A percentile compares a stretch with the other conserved stretches of the same genome.
Evolutionary conservation across 495 filamentous ascomycete genomes (phyloP).

Genomic region (Podospora pseudopauciseta): DNA sequence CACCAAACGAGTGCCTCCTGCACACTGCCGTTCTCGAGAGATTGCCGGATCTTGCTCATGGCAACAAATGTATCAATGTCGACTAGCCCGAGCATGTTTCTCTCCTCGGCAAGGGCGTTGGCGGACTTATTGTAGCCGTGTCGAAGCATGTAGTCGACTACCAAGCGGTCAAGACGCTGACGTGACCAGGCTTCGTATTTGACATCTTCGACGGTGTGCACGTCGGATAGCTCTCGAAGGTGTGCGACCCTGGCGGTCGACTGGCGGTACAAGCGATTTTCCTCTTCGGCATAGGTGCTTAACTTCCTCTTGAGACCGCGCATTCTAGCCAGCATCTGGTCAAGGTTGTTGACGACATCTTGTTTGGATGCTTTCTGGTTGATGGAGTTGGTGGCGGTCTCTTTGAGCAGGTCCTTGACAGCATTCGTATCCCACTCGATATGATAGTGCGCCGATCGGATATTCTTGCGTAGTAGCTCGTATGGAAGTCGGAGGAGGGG

Average conservation of each 20-base stretch:
- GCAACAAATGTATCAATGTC: constrained; percentile 86
- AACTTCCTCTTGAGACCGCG: constrained; percentile 85
- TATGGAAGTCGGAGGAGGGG: constrained; percentile 87
- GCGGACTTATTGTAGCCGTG: constrained; percentile 80
- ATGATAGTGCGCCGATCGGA: constrained; percentile 78
- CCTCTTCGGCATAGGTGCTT: constrained; percentile 69
- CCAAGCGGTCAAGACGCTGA: constrained; percentile 70
- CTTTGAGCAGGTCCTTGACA: constrained; percentile 65
- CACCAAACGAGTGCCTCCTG: constrained; percentile 85
- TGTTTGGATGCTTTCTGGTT: constrained; percentile 56
- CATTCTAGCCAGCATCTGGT: constrained; percentile 79
- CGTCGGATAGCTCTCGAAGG: constrained; percentile 70
- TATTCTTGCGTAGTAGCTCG: constrained; percentile 87
- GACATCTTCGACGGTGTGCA: constrained; percentile 82
- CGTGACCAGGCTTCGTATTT: constrained; percentile 91
- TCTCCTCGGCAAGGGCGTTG: constrained; percentile 64
- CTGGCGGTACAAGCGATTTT: constrained; percentile 66
- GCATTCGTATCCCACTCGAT: constrained; percentile 74
- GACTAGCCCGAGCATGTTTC: constrained; percentile 65
- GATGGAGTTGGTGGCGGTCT: constrained; percentile 63
- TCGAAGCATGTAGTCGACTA: constrained; percentile 87
- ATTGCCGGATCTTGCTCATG: constrained; percentile 70
- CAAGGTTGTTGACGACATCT: constrained; percentile 70
- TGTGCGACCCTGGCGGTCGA: constrained; percentile 73
- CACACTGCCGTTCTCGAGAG: constrained; percentile 65